These are phyloP conservation scores for Dipteronia dyeriana DNA, from an alignment of 345 rosid genomes.

Conservation along the genomic window DNA sequence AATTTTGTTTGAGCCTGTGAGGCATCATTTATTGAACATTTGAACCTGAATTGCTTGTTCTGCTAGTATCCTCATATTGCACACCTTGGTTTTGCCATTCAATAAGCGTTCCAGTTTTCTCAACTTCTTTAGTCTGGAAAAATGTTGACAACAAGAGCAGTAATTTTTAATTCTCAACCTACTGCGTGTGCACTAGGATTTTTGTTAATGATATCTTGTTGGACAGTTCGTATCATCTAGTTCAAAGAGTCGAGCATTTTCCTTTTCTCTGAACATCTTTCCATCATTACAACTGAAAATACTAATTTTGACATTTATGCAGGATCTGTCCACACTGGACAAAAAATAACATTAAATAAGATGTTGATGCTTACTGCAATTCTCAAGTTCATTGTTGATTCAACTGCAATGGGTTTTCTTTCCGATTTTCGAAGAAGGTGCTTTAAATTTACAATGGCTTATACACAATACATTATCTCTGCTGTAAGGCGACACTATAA, in stretches of 20 bases:
- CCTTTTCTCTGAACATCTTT: not conserved
- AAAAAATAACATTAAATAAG: constrained; percentile 39
- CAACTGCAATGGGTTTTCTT: constrained; percentile 52
- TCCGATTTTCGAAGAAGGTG: constrained; percentile 45
- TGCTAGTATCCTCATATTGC: not conserved
- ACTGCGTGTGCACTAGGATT: not conserved
- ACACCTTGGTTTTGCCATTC: not conserved
- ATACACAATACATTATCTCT: constrained; percentile 45
- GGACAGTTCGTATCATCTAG: not conserved
- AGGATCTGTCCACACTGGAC: constrained; percentile 43
- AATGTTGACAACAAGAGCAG: not conserved
- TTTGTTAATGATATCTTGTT: not conserved
- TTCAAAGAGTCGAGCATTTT: constrained; percentile 3
- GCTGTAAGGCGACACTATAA: constrained; percentile 38
- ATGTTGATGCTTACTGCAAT: constrained; percentile 61
- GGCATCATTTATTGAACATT: not conserved
- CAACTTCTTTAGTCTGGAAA: constrained; percentile 1
- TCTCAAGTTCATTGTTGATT: constrained; percentile 73
- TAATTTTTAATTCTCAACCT: not conserved
- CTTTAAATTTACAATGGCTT: constrained; percentile 56
- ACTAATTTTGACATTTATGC: constrained; percentile 21
- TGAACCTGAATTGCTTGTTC: not conserved
- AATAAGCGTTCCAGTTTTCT: not conserved
- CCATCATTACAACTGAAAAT: constrained; percentile 6
- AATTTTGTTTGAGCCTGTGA: not conserved